Evolutionary conservation across 495 filamentous ascomycete genomes (phyloP).

Genomic region (Cetradonia linearis): DNA sequence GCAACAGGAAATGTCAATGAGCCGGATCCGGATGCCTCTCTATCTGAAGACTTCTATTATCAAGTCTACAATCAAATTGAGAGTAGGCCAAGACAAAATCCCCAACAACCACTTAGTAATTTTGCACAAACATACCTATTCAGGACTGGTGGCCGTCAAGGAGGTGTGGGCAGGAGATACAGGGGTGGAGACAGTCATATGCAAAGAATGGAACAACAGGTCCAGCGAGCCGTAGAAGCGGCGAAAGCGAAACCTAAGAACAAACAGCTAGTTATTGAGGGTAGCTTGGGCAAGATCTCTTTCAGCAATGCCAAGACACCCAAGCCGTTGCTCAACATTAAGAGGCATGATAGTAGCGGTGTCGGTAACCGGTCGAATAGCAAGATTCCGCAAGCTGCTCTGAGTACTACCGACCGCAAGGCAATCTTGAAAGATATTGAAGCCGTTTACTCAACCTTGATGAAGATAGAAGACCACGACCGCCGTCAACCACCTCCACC

Average conservation of each 20-base stretch:
- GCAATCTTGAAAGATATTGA: conserved; percentile 76
- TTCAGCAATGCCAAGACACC: conserved; percentile 98
- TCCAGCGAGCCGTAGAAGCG: conserved; percentile 91
- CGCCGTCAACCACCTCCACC: conserved; percentile 69
- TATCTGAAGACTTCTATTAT: conserved; percentile 95
- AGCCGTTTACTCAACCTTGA: conserved; percentile 70
- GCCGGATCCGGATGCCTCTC: conserved; percentile 62
- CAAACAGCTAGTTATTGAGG: conserved; percentile 95
- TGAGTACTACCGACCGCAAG: conserved; percentile 61
- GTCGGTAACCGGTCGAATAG: conserved; percentile 37
- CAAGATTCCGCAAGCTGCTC: conserved; percentile 32
- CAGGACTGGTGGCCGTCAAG: conserved; percentile 73
- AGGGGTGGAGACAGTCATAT: conserved; percentile 87
- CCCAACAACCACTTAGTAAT: conserved; percentile 81
- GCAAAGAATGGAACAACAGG: conserved; percentile 98
- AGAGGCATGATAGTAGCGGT: conserved; percentile 66
- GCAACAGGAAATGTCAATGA: conserved; percentile 80
- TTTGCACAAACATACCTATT: conserved; percentile 98
- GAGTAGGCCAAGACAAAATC: conserved; percentile 73
- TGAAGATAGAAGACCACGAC: conserved; percentile 89
- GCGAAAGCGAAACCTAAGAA: conserved; percentile 96
- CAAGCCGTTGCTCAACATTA: conserved; percentile 87
- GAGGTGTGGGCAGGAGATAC: conserved; percentile 55
- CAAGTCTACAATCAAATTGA: conserved; percentile 93
- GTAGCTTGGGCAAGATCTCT: conserved; percentile 95